Conservation (phyloP, 306 rosid species). For the Medicago ruthenica region DNA sequence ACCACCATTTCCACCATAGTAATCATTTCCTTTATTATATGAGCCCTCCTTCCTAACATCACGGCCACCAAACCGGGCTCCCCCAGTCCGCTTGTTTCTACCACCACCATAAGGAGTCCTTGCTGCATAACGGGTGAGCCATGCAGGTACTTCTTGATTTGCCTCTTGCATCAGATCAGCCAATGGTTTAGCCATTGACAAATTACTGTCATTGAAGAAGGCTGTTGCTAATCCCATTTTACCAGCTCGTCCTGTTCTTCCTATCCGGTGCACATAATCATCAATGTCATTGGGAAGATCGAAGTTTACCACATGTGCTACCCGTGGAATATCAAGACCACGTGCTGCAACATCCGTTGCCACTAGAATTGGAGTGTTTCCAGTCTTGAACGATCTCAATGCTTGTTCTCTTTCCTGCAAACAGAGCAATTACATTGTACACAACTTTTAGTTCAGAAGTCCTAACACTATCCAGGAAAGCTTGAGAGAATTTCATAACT, state of each 20-base stretch:
- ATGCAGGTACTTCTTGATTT: constrained; percentile 82
- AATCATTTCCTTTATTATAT: constrained; percentile 56
- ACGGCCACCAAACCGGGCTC: constrained; percentile 76
- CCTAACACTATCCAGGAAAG: constrained; percentile 28
- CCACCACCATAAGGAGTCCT: constrained; percentile 59
- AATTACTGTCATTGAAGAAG: constrained; percentile 70
- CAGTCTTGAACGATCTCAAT: constrained; percentile 75
- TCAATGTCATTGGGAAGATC: constrained; percentile 87
- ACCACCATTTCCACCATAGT: constrained; percentile 63
- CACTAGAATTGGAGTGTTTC: constrained; percentile 79
- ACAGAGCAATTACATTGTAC: constrained; percentile 15
- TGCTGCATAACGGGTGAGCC: constrained; percentile 75
- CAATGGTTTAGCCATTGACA: constrained; percentile 67
- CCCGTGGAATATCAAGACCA: constrained; percentile 85
- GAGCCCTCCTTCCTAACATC: constrained; percentile 72
- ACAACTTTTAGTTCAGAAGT: constrained; percentile 13
- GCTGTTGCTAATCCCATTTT: constrained; percentile 86
- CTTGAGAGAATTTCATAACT: neutral
- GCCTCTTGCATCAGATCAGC: constrained; percentile 86
- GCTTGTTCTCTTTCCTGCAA: constrained; percentile 85
- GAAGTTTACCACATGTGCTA: constrained; percentile 81
- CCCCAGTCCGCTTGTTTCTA: constrained; percentile 64
- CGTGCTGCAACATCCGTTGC: constrained; percentile 93
- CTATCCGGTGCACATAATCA: constrained; percentile 86
- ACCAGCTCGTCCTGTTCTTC: constrained; percentile 86